Conservation (phyloP, 106 monocot species). For the Dactylorhiza incarnata region DNA sequence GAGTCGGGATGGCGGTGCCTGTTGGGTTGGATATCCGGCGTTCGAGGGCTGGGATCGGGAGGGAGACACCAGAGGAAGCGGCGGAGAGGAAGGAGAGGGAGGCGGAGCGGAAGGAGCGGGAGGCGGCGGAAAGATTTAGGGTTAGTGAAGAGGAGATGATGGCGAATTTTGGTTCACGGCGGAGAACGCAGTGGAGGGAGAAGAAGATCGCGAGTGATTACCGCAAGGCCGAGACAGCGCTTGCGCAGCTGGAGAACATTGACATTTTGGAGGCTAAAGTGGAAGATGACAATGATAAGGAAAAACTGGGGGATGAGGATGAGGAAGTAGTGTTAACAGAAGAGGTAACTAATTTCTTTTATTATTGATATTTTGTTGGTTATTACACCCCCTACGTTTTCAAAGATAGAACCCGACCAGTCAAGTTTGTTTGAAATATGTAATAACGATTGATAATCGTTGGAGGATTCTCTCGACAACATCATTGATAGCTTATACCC, state of each 20-base stretch:
- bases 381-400: no score
- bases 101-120: conserved; percentile 30
- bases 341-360: conserved; percentile 43
- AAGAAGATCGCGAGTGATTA: conserved; percentile 47
- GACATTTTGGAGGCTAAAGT: conserved; percentile 43
- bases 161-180: conserved; percentile 61
- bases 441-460: no score
- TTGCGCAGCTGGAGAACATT: conserved; percentile 80
- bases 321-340: conserved; percentile 58
- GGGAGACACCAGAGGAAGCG: conserved; percentile 26
- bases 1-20: conserved; percentile 39
- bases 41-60: conserved; percentile 76
- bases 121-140: conserved; percentile 38
- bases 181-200: conserved; percentile 67
- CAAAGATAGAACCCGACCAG: no score
- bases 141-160: conserved; percentile 37
- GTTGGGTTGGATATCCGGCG: conserved; percentile 75
- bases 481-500: no score
- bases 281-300: conserved; percentile 26
- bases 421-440: no score
- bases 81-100: conserved; percentile 41
- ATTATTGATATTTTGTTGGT: neutral
- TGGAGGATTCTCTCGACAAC: no score
- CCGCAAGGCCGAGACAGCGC: conserved; percentile 66
- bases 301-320: conserved; percentile 49